Evolutionary conservation across 225 moss, liverwort and hornwort species (phyloP).

Genomic region (Straminergon stramineum): DNA sequence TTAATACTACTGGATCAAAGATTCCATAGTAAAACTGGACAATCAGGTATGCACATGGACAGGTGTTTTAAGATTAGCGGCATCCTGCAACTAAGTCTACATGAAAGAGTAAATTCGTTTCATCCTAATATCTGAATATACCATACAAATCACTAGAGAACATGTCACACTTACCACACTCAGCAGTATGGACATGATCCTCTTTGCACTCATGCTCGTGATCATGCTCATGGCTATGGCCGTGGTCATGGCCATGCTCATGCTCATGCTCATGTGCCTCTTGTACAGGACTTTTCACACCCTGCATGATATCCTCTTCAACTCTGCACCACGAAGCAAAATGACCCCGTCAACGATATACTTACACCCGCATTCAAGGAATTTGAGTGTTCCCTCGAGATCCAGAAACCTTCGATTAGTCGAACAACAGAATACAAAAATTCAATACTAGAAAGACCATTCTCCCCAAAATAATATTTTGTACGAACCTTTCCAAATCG

Average conservation of each 20-base stretch:
- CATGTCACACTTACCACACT: constrained; percentile 32
- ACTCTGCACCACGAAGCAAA: constrained; percentile 34
- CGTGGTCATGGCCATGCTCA: constrained; percentile 40
- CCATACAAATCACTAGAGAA: background rate
- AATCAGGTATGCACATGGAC: background rate
- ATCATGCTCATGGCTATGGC: constrained; percentile 41
- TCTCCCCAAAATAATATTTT: background rate
- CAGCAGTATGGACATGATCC: constrained; percentile 51
- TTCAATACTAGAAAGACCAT: background rate
- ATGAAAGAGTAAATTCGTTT: background rate
- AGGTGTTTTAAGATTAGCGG: background rate
- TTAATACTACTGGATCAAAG: background rate
- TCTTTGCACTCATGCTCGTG: constrained; percentile 36
- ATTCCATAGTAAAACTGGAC: background rate
- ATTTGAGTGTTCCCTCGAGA: background rate
- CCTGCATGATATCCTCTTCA: constrained; percentile 56
- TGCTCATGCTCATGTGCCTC: constrained; percentile 42
- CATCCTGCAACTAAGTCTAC: background rate
- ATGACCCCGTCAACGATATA: background rate
- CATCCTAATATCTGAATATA: background rate
- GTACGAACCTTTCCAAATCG: constrained; percentile 78
- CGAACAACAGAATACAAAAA: background rate
- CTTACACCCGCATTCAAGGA: background rate
- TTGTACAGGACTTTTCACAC: constrained; percentile 24
- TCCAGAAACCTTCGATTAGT: background rate